phyloP scores from a whole-genome alignment of 495 filamentous ascomycete genomes.

The Penicillium cosmopolitanum region DNA sequence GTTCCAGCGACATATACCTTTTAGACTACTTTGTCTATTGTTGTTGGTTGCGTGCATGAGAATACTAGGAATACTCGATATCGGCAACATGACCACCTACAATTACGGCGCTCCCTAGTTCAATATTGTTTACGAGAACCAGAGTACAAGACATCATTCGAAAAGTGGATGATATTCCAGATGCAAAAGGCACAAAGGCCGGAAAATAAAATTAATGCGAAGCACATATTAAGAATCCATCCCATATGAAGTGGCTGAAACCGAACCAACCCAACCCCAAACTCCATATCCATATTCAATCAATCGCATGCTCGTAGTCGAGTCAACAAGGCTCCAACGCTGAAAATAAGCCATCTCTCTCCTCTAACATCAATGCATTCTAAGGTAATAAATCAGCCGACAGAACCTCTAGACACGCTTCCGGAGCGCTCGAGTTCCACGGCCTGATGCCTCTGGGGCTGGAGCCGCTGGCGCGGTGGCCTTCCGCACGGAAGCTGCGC shows the following conservation, averaged over 20 bases:
- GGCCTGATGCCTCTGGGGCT: conserved; percentile 35
- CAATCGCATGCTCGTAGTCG: not conserved
- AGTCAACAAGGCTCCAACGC: not conserved
- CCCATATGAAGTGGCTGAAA: not conserved
- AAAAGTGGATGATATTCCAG: not conserved
- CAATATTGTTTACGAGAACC: too few relatives aligned
- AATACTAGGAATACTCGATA: not conserved
- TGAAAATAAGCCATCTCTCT: not conserved
- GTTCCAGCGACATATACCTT: too few relatives aligned
- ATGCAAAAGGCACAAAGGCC: not conserved
- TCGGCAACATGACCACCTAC: too few relatives aligned
- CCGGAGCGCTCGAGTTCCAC: conserved; percentile 49
- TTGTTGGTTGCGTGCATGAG: not conserved
- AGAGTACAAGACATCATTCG: too few relatives aligned
- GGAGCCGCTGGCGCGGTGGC: conserved; percentile 36
- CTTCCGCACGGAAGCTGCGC: conserved; percentile 38
- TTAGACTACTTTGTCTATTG: not conserved
- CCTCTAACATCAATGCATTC: not conserved
- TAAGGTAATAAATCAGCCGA: not conserved
- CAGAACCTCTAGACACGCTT: conserved; percentile 44
- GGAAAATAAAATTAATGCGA: not conserved
- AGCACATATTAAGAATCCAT: not conserved
- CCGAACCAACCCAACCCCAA: not conserved
- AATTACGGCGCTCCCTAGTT: too few relatives aligned
- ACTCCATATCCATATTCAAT: not conserved